Percentiles rank a stretch among this genome's conserved stretches.
These are phyloP conservation scores for Ulota crispa DNA, from an alignment of 225 moss, liverwort and hornwort species.

Conservation along the genomic window DNA sequence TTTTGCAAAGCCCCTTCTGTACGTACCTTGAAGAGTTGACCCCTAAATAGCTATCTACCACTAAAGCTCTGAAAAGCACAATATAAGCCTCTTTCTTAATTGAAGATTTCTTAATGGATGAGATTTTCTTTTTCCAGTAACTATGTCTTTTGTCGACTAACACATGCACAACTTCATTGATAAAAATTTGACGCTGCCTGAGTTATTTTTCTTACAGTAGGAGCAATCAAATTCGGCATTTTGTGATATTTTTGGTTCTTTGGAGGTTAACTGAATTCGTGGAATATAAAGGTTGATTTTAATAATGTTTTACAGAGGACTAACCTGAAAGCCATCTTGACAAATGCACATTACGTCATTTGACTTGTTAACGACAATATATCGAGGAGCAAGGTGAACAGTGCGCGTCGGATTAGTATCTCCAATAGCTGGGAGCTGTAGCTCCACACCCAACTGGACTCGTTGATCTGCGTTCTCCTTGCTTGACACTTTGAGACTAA, in stretches of 20 bases:
- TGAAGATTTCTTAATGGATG: no score
- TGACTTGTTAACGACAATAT: slow-evolving; percentile 78
- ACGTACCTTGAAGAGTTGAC: no score
- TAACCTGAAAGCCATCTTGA: slow-evolving; percentile 94
- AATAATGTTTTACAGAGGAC: background rate
- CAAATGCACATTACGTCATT: slow-evolving; percentile 76
- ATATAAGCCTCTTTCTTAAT: background rate
- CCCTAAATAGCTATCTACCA: background rate
- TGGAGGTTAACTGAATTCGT: background rate
- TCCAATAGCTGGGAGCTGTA: slow-evolving; percentile 64
- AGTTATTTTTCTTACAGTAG: background rate
- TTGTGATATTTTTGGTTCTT: background rate
- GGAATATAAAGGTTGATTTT: background rate
- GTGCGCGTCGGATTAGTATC: slow-evolving; percentile 69
- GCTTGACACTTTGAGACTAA: slow-evolving; percentile 67
- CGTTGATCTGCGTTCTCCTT: slow-evolving; percentile 68
- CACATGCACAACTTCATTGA: background rate
- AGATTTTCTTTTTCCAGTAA: background rate
- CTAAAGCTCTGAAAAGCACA: background rate
- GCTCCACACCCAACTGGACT: slow-evolving; percentile 81
- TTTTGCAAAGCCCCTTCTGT: no score
- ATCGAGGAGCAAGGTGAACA: slow-evolving; percentile 82
- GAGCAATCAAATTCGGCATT: background rate
- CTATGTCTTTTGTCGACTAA: background rate
- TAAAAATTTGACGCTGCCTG: background rate